Conservation (phyloP, 1,284 basidiomycete species). For the Tremellales sp. region DNA sequence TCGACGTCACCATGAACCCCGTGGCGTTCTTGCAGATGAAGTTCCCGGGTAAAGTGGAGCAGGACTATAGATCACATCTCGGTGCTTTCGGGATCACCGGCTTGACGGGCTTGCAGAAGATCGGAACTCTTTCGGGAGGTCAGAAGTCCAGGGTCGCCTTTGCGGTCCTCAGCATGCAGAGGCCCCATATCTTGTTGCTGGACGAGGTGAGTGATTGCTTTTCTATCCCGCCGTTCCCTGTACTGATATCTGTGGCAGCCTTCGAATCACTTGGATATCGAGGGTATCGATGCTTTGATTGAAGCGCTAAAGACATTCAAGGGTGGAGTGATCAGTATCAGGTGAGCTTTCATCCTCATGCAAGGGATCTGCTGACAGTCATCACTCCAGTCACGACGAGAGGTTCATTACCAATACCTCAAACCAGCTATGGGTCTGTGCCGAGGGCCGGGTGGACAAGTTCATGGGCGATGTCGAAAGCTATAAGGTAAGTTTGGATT, state of each 20-base stretch:
- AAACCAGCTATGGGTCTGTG: conserved; percentile 63
- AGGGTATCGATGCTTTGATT: conserved; percentile 96
- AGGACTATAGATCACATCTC: conserved; percentile 90
- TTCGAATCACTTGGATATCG: conserved; percentile 96
- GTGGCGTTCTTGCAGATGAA: conserved; percentile 88
- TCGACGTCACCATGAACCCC: conserved; percentile 77
- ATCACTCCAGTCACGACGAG: conserved; percentile 90
- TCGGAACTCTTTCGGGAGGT: conserved; percentile 65
- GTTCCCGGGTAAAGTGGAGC: conserved; percentile 92
- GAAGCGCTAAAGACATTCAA: conserved; percentile 83
- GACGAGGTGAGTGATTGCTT: conserved; percentile 66
- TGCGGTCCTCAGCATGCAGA: conserved; percentile 80
- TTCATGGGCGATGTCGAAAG: conserved; percentile 86
- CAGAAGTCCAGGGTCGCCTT: conserved; percentile 98
- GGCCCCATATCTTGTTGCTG: conserved; percentile 80
- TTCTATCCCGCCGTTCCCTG: background rate
- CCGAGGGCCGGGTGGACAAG: conserved; percentile 74
- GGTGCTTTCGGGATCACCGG: conserved; percentile 99
- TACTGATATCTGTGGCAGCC: conserved; percentile 56
- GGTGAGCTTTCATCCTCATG: conserved; percentile 27
- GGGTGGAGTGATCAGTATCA: conserved; percentile 64
- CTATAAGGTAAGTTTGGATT: conserved; percentile 64
- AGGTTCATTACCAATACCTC: conserved; percentile 73
- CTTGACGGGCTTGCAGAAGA: conserved; percentile 69
- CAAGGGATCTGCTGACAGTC: conserved; percentile 60